Conservation (phyloP, 2,329 filamentous ascomycete species). For the Cyanodermella asteris region DNA sequence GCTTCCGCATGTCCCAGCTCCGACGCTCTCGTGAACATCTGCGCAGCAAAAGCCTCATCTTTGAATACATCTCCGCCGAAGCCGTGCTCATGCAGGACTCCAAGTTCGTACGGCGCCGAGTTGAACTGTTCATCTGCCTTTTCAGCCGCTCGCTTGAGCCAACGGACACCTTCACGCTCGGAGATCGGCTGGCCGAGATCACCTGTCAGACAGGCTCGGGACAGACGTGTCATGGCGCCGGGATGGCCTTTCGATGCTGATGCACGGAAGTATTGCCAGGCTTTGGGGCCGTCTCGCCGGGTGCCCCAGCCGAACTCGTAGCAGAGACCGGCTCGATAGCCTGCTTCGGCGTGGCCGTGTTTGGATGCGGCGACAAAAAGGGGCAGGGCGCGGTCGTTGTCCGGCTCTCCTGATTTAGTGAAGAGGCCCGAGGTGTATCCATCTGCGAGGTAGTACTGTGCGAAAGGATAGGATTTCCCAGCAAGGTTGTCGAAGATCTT, state of each 20-base stretch:
- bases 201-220: slow-evolving; percentile 70
- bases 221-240: slow-evolving; percentile 79
- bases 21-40: slow-evolving; percentile 83
- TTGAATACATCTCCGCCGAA: slow-evolving; percentile 86
- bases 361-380: slow-evolving; percentile 87
- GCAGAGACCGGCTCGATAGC: slow-evolving; percentile 77
- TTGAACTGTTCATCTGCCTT: slow-evolving; percentile 84
- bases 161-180: slow-evolving; percentile 83
- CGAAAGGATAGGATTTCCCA: slow-evolving; percentile 81
- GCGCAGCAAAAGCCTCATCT: slow-evolving; percentile 74
- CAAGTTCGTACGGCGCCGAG: slow-evolving; percentile 75
- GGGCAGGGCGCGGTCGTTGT: slow-evolving; percentile 77
- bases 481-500: slow-evolving; percentile 70
- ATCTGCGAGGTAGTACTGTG: slow-evolving; percentile 91
- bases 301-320: slow-evolving; percentile 98
- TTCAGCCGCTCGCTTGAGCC: slow-evolving; percentile 84
- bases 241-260: slow-evolving; percentile 88
- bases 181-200: slow-evolving; percentile 68
- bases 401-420: slow-evolving; percentile 80
- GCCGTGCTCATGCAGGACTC: slow-evolving; percentile 71
- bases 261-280: slow-evolving; percentile 77
- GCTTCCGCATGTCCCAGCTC: slow-evolving; percentile 78
- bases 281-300: slow-evolving; percentile 71
- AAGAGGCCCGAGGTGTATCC: slow-evolving; percentile 88
- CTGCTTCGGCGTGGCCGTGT: slow-evolving; percentile 90